phyloP scores from a whole-genome alignment of 1,284 basidiomycete species.

The Ceratobasidium sp. region DNA sequence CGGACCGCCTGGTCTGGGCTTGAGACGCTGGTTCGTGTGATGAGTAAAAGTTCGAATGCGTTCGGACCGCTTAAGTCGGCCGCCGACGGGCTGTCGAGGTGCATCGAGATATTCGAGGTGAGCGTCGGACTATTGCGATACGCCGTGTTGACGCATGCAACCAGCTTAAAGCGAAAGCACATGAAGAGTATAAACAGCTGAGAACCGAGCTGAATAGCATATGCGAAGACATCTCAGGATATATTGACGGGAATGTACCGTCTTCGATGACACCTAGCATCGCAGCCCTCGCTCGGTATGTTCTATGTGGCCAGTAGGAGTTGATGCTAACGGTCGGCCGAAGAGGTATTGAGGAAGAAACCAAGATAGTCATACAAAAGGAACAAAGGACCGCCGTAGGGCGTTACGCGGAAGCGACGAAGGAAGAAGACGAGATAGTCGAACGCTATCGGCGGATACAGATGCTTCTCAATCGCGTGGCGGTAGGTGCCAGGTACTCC shows the following conservation, averaged over 20 bases:
- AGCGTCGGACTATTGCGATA: background rate
- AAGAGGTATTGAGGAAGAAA: background rate
- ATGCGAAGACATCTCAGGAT: background rate
- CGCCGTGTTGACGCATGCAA: background rate
- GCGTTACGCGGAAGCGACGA: background rate
- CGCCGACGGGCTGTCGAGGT: background rate
- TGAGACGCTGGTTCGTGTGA: background rate
- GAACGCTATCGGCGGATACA: slow-evolving; percentile 2
- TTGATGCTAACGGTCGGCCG: background rate
- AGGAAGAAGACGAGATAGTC: background rate
- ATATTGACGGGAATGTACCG: background rate
- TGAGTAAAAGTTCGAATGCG: background rate
- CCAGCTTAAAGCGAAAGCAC: background rate
- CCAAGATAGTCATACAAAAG: background rate
- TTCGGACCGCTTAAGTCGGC: slow-evolving; percentile 4
- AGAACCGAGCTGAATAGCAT: background rate
- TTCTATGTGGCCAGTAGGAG: background rate
- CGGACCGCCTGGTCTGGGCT: background rate
- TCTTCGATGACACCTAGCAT: background rate
- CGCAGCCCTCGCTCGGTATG: background rate
- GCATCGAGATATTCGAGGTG: slow-evolving; percentile 1
- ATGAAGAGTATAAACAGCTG: background rate
- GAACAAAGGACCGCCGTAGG: background rate
- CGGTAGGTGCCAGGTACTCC: background rate
- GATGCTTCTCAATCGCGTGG: background rate